phyloP scores from a whole-genome alignment of 2,329 filamentous ascomycete species.

The Neoascochyta sp. region DNA sequence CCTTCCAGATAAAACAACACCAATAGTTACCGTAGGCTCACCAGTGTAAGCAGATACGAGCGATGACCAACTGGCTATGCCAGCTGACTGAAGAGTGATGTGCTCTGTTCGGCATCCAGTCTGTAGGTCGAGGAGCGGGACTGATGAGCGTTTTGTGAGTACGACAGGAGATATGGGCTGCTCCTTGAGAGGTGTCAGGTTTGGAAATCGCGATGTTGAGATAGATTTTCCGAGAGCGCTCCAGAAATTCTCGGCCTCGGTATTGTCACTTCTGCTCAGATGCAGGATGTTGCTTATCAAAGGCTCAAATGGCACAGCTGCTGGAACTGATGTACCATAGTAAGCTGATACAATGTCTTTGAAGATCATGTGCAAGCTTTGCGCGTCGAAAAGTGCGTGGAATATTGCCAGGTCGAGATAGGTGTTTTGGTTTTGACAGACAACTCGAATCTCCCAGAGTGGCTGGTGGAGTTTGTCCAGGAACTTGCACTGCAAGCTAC shows the following conservation, averaged over 20 bases:
- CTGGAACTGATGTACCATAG: constrained; percentile 17
- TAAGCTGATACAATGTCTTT: constrained; percentile 52
- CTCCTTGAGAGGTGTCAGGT: constrained; percentile 61
- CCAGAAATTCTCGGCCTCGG: constrained; percentile 59
- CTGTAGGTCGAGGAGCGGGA: constrained; percentile 51
- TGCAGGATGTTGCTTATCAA: constrained; percentile 47
- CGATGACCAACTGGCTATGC: constrained; percentile 75
- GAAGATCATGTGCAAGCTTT: constrained; percentile 65
- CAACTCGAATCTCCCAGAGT: constrained; percentile 61
- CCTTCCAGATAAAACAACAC: constrained; percentile 74
- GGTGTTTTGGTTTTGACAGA: constrained; percentile 20
- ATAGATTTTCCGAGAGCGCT: constrained; percentile 49
- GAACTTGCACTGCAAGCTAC: constrained; percentile 25
- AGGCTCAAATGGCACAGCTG: constrained; percentile 38
- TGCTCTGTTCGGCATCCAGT: constrained; percentile 53
- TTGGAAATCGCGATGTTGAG: constrained; percentile 68
- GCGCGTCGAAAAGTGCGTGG: constrained; percentile 83
- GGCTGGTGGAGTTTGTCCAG: constrained; percentile 50
- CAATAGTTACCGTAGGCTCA: constrained; percentile 71
- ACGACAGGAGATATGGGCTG: constrained; percentile 35
- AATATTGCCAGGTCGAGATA: constrained; percentile 58
- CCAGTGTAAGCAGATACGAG: constrained; percentile 74
- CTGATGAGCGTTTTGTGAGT: constrained; percentile 37
- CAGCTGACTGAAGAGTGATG: constrained; percentile 71
- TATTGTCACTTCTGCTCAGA: constrained; percentile 28